phyloP scores from a whole-genome alignment of 352 stramenopile genomes.

The Pythium guiyangense region DNA sequence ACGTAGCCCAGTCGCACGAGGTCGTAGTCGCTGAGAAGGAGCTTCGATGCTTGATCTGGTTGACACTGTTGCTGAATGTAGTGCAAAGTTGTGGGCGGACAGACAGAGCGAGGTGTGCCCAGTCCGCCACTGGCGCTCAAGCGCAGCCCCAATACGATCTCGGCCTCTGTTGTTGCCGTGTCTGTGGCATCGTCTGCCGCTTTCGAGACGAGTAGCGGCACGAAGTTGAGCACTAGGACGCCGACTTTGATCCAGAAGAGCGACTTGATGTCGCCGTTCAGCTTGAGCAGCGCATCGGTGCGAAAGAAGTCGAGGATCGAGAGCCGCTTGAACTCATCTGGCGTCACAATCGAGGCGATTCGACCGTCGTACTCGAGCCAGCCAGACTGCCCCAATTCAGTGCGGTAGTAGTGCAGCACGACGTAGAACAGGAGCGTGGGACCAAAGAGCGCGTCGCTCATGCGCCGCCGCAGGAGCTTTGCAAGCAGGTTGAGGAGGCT shows the following conservation, averaged over 20 bases:
- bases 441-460: too few species aligned
- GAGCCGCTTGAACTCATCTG: neutral
- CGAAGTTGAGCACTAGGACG: too few species aligned
- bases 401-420: constrained; percentile 20
- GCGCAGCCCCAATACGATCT: neutral
- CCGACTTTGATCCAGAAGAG: too few species aligned
- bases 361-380: constrained; percentile 18
- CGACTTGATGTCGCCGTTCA: constrained; percentile 11
- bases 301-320: constrained; percentile 2
- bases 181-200: neutral
- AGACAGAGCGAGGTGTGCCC: neutral
- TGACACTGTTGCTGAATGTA: too few species aligned
- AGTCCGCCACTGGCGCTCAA: neutral
- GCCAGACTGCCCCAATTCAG: constrained; percentile 1
- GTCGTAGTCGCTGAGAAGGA: too few species aligned
- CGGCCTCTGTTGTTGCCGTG: neutral
- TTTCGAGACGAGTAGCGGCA: constrained; percentile 4
- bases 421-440: too few species aligned
- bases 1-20: constrained; percentile 16
- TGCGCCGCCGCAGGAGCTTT: too few species aligned
- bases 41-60: too few species aligned
- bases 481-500: too few species aligned
- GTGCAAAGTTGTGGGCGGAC: constrained; percentile 15
- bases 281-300: neutral
- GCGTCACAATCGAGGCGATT: neutral